Conservation (phyloP, 1,139 yeast genomes). For the Spencermartinsiella ligniputridi region DNA sequence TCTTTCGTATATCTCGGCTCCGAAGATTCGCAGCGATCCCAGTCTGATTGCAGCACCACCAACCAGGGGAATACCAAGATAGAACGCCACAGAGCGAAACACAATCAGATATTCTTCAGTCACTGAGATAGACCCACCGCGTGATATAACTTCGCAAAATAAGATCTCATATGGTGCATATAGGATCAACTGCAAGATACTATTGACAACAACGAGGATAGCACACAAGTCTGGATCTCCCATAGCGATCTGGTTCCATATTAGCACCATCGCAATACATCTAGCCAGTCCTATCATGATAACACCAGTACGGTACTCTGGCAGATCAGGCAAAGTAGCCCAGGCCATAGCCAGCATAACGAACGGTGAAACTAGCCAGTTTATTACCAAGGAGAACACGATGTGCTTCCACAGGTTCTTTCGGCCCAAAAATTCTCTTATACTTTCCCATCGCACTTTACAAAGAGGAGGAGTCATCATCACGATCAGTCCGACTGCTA, state of each 20-base stretch:
- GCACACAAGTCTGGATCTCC: constrained; percentile 55
- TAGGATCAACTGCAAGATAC: constrained; percentile 48
- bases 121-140: constrained; percentile 17
- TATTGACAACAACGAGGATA: constrained; percentile 48
- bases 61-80: constrained; percentile 52
- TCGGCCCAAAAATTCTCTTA: constrained; percentile 27
- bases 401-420: constrained; percentile 35
- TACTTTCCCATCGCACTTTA: constrained; percentile 48
- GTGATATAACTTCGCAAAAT: constrained; percentile 34
- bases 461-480: constrained; percentile 61
- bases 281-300: constrained; percentile 59
- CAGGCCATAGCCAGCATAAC: constrained; percentile 54
- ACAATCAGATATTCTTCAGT: constrained; percentile 40
- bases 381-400: constrained; percentile 41
- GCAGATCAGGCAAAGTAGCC: constrained; percentile 47
- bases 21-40: constrained; percentile 28
- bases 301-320: constrained; percentile 50
- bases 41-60: constrained; percentile 49
- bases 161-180: constrained; percentile 53
- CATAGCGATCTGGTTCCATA: constrained; percentile 56
- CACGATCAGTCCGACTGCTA: constrained; percentile 49
- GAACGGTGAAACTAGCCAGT: constrained; percentile 57
- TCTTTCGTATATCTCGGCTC: constrained; percentile 34
- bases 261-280: constrained; percentile 60
- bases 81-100: constrained; percentile 50